These are phyloP conservation scores for Puccinia polysora DNA, from an alignment of 1,284 basidiomycete species.

Conservation along the genomic window DNA sequence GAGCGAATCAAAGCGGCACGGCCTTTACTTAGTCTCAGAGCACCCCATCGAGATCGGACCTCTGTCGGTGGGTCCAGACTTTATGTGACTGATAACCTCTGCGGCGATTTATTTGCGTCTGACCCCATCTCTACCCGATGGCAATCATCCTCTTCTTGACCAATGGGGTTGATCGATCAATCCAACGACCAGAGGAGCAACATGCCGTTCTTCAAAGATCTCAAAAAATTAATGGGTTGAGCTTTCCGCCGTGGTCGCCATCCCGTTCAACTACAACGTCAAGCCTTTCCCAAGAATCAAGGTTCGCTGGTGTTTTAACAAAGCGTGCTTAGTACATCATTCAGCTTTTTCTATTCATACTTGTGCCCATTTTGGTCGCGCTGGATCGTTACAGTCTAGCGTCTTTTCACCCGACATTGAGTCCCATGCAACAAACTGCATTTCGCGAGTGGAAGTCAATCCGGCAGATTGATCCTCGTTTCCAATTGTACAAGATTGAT, in stretches of 20 bases:
- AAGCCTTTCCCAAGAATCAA: neutral
- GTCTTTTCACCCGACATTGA: constrained; percentile 13
- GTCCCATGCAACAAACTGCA: constrained; percentile 10
- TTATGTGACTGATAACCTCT: neutral
- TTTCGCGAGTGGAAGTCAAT: constrained; percentile 28
- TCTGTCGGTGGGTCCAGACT: constrained; percentile 10
- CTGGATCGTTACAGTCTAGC: constrained; percentile 1
- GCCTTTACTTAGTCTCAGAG: constrained; percentile 8
- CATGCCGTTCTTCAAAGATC: constrained; percentile 23
- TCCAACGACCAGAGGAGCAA: constrained; percentile 29
- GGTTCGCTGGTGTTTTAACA: neutral
- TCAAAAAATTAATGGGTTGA: constrained; percentile 22
- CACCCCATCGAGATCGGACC: constrained; percentile 16
- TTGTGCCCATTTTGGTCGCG: neutral
- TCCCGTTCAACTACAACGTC: neutral
- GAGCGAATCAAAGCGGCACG: constrained; percentile 30
- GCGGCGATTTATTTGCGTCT: neutral
- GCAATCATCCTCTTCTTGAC: neutral
- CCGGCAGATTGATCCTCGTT: neutral
- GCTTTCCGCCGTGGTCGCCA: constrained; percentile 9
- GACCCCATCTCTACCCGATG: neutral
- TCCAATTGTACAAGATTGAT: constrained; percentile 4
- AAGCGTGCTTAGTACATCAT: neutral
- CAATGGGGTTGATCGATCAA: neutral
- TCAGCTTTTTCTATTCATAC: neutral